Conservation (phyloP, 2,329 filamentous ascomycete genomes). For the Mollisiaceae sp. region DNA sequence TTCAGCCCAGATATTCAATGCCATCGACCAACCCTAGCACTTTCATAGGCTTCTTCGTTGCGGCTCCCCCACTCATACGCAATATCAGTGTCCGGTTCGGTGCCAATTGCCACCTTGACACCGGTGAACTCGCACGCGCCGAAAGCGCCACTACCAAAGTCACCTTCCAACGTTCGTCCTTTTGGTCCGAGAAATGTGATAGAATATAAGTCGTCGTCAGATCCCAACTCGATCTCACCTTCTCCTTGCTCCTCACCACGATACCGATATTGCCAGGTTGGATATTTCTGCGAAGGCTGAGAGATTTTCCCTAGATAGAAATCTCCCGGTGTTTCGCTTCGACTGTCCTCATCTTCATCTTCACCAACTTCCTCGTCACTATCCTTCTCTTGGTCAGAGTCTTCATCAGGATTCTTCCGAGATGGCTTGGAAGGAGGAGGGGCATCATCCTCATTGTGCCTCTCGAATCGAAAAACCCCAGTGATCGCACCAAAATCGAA, state of each 20-base stretch:
- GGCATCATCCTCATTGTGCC: background rate
- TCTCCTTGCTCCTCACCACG: background rate
- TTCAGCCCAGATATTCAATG: background rate
- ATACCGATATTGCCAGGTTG: background rate
- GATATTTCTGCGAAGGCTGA: background rate
- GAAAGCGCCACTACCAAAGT: background rate
- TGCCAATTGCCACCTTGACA: background rate
- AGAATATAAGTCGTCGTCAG: background rate
- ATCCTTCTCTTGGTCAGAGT: background rate
- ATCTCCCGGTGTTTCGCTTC: background rate
- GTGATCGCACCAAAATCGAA: background rate
- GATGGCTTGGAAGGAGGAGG: background rate
- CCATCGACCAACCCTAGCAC: background rate
- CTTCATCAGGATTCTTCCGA: background rate
- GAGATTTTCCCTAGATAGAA: background rate
- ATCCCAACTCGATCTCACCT: background rate
- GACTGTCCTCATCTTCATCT: background rate
- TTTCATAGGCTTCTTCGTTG: background rate
- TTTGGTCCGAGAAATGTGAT: background rate
- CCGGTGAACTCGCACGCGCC: background rate
- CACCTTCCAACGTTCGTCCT: background rate
- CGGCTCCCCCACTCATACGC: background rate
- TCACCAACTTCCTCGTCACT: background rate
- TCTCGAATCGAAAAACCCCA: background rate
- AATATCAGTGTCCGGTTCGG: background rate